A percentile compares a stretch with the other conserved stretches of the same genome.
Evolutionary conservation across 2,329 filamentous ascomycete genomes (phyloP).

Genomic region (Scedosporium minutisporum): DNA sequence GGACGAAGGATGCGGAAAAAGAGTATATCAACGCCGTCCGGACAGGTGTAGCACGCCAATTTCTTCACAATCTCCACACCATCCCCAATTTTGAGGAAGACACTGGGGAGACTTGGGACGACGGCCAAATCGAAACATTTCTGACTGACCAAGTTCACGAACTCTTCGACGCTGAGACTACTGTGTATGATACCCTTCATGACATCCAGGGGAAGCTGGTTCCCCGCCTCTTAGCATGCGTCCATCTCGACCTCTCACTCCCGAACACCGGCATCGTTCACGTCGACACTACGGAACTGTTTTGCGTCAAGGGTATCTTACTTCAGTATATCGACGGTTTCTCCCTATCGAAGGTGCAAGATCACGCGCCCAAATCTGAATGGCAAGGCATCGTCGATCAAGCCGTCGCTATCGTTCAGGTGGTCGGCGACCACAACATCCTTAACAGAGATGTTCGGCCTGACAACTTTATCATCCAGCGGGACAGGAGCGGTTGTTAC

Average conservation of each 20-base stretch:
- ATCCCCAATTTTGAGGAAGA: slow-evolving; percentile 4
- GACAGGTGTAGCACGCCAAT: not conserved
- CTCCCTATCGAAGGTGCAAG: slow-evolving; percentile 5
- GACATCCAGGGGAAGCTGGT: slow-evolving; percentile 12
- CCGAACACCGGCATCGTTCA: not conserved
- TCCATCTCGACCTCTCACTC: slow-evolving; percentile 7
- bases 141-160: slow-evolving; percentile 7
- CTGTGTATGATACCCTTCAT: slow-evolving; percentile 11
- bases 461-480: slow-evolving; percentile 15
- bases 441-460: slow-evolving; percentile 15
- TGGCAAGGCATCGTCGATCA: slow-evolving; percentile 15
- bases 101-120: slow-evolving; percentile 12
- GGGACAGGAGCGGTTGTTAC: not conserved
- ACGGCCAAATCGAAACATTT: slow-evolving; percentile 12
- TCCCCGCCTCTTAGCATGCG: slow-evolving; percentile 10
- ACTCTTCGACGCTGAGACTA: slow-evolving; percentile 10
- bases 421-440: slow-evolving; percentile 15
- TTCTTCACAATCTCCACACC: slow-evolving; percentile 3
- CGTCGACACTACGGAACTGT: slow-evolving; percentile 4
- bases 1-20: slow-evolving; percentile 7
- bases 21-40: not conserved
- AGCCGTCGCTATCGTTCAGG: slow-evolving; percentile 10
- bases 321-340: slow-evolving; percentile 14
- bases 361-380: slow-evolving; percentile 2
- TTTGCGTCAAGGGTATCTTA: slow-evolving; percentile 12